Evolutionary conservation across 257 asterid species (phyloP), one percentile per base, ranked within the genome.

Genomic region (Salvia splendens): DNA sequence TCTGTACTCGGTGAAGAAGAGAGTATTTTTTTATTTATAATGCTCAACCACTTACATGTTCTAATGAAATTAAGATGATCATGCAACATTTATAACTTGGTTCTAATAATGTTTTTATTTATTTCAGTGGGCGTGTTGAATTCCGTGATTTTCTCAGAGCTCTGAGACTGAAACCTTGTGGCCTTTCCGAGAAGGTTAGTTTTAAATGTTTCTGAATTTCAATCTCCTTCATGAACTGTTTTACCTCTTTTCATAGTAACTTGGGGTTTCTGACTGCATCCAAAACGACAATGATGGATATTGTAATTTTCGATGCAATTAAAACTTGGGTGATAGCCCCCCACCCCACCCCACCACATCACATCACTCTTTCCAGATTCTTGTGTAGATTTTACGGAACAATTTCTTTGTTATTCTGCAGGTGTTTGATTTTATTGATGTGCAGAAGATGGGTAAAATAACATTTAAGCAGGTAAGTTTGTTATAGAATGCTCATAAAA

Each of bases 371-470:
- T 66, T 3, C 52, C 3, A 33, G 12, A 7, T 24, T 65, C 24
- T 20, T 20, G 30, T 24, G 30, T 24, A 24, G 30, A 24, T 38
- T 61, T 36, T 64, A 24, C 61, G 45, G 41, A 24, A 45, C 28
- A 16, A 15, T 43, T 43, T 51, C 40, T 30, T 36, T 6, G 35
- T 32, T 41, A 50, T 64, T 64, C 52, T 52, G 61, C 91, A 91
- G 99, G 87, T 94, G 64, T 91, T 94, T 80, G 85, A 67, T 15
- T 91, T 84, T 77, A 54, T 89, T 71, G 97, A 94, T 70, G 84
- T 79, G 77, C 82, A 77, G 86, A 89, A 84, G 85, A 84, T 52
- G 3, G 94, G 98, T 47, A 84, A 86, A 79, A 78, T 89, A 67
- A 79, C 91, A 42, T 94, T 94, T 63, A 94, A 87, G 74, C 96